Evolutionary conservation across 345 rosid species (phyloP).

Genomic region (Euphorbia peplus): DNA sequence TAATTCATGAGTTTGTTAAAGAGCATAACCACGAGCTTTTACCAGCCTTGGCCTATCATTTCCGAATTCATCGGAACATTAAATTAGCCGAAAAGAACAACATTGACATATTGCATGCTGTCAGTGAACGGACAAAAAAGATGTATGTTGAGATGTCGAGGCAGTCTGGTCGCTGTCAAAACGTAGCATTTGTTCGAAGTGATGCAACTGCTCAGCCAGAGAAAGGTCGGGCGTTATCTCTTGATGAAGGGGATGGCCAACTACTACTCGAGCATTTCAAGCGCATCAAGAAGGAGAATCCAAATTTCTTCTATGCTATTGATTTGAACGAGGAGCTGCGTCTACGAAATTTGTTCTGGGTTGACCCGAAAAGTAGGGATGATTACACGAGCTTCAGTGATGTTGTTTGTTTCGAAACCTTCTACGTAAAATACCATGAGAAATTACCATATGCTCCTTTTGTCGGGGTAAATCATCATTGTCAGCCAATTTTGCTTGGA

Average conservation of each 20-base stretch:
- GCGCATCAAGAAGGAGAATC: constrained; percentile 22
- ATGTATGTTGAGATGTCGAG: constrained; percentile 40
- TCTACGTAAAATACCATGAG: constrained; percentile 26
- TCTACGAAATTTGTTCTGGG: constrained; percentile 25
- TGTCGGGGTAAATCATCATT: constrained; percentile 30
- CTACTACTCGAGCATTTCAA: constrained; percentile 24
- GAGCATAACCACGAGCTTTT: constrained; percentile 39
- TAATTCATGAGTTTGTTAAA: constrained; percentile 37
- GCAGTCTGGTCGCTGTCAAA: constrained; percentile 23
- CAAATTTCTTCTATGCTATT: constrained; percentile 30
- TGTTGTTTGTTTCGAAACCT: constrained; percentile 29
- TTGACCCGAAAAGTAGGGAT: constrained; percentile 24
- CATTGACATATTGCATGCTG: constrained; percentile 38
- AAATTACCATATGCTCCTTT: constrained; percentile 28
- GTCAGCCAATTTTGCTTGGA: constrained; percentile 27
- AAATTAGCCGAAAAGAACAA: constrained; percentile 37
- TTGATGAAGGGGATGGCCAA: constrained; percentile 38
- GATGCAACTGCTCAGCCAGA: constrained; percentile 25
- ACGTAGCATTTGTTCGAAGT: neutral
- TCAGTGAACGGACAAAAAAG: constrained; percentile 41
- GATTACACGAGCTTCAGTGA: constrained; percentile 26
- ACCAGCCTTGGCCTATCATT: constrained; percentile 40
- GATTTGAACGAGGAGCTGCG: constrained; percentile 29
- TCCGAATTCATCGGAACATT: constrained; percentile 33
- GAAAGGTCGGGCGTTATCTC: constrained; percentile 22